Base-by-base conservation (phyloP, 495 filamentous ascomycete species). In the Filosporella fistucella region DNA sequence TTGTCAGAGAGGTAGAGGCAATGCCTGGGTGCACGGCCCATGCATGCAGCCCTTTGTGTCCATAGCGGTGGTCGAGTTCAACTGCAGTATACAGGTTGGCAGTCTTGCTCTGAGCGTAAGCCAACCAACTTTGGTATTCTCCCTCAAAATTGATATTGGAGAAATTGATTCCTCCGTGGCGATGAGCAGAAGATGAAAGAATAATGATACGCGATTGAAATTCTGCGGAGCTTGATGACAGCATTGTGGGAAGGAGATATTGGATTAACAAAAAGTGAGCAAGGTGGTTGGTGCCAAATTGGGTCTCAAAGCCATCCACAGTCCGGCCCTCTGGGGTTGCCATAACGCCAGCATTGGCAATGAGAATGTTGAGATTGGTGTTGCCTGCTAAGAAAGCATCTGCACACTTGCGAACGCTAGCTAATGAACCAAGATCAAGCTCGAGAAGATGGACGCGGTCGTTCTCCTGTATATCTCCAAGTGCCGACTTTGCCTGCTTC, bases 241-340 rank as follows among this genome's bases (percentile, higher is more conserved):
- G 28, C 16, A 18, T 18, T 37, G 34, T 68, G 0, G 82, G 76
- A 7, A 37, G 34, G 10, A 9, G 16, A 11, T 21, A 5, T 4
- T 9, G 11, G 17, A 18, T 7, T 14, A 21, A 20, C 16, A 9
- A 9, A 24, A 26, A 42, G 24, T 9, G 14, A 42, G 21, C 21
- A 29, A 10, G 16, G 17, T 42, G 21, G 39, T 89, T 90, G 4
- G 78, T 81, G n/a, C 78, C 82, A 48, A 88, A 79, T 45, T 86
- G 80, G 24, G 80, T 69, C 56, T 89, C 84, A 57, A 80, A 82
- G n/a, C 84, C 82, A 17, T 88, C 80, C 11, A 63, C 55, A 1
- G 81, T 82, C 2, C 47, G 56, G 0, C 59, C 52, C 2, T 58
- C 60, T 0, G 76, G 69, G 6, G 67, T 53, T 0, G 64, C 73